Percentiles rank a stretch among this genome's conserved stretches.
Evolutionary conservation across 169 alveolate species (phyloP).

Genomic region (Eimeria praecox): DNA sequence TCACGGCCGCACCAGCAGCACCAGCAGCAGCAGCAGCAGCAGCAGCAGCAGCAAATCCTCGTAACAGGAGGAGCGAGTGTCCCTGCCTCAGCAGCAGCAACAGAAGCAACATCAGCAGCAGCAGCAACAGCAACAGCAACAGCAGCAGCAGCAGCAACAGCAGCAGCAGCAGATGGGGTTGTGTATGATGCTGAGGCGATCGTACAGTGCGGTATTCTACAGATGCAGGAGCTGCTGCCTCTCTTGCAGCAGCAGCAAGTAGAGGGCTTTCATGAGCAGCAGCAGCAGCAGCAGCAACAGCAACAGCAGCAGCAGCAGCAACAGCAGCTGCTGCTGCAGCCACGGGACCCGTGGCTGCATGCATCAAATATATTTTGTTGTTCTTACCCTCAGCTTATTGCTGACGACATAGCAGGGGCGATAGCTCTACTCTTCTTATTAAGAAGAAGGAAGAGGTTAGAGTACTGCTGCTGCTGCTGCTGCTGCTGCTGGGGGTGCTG

Average conservation of each 20-base stretch:
- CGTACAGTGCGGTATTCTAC: neutral
- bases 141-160: too few species aligned
- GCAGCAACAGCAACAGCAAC: too few species aligned
- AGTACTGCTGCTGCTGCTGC: too few species aligned
- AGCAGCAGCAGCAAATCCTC: neutral
- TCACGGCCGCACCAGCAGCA: neutral
- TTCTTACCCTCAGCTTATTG: too few species aligned
- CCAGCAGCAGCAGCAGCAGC: slow-evolving; percentile 12
- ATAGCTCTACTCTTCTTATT: too few species aligned
- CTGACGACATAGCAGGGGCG: too few species aligned
- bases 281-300: slow-evolving; percentile 18
- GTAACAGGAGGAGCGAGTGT: too few species aligned
- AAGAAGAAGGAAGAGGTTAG: too few species aligned
- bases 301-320: slow-evolving; percentile 48
- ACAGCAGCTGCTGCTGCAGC: slow-evolving; percentile 36
- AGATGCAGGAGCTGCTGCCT: neutral
- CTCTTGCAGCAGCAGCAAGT: slow-evolving; percentile 1
- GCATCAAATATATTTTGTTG: neutral
- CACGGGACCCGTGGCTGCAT: neutral
- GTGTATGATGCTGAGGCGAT: neutral
- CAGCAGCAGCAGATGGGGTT: neutral
- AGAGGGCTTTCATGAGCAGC: neutral
- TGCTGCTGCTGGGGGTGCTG: too few species aligned
- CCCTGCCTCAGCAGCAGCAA: neutral
- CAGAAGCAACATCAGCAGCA: neutral